Evolutionary conservation across 805 yeast species (phyloP).

Genomic region (Wickerhamia fluorescens): DNA sequence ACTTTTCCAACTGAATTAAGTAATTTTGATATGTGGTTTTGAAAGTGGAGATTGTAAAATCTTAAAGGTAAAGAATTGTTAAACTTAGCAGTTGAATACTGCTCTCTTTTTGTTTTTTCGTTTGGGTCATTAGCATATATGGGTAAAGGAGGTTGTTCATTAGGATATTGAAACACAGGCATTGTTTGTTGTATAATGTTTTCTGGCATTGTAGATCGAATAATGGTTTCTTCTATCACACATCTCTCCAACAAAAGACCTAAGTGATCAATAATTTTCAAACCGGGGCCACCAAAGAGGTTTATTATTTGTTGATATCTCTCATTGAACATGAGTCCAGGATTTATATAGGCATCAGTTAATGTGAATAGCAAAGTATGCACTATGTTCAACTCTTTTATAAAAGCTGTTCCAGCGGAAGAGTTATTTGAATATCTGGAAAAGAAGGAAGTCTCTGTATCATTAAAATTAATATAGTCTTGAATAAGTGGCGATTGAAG

Average conservation of each 20-base stretch:
- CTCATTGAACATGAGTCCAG: conserved; percentile 42
- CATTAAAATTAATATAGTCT: conserved; percentile 21
- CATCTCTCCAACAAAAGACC: conserved; percentile 43
- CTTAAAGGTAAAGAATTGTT: conserved; percentile 58
- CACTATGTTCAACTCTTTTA: conserved; percentile 30
- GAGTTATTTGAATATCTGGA: conserved; percentile 14
- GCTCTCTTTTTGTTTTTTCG: conserved; percentile 12
- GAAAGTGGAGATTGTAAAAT: conserved; percentile 42
- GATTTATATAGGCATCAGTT: conserved; percentile 51
- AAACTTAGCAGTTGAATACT: conserved; percentile 47
- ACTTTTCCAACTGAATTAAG: conserved; percentile 39
- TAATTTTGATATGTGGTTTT: conserved; percentile 34
- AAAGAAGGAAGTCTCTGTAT: conserved; percentile 30
- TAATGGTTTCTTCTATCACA: conserved; percentile 49
- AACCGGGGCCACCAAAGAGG: conserved; percentile 37
- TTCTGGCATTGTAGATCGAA: conserved; percentile 44
- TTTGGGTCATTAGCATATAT: conserved; percentile 39
- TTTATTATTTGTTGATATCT: conserved; percentile 36
- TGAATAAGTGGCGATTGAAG: conserved; percentile 23
- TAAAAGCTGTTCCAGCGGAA: conserved; percentile 21
- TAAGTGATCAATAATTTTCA: conserved; percentile 24
- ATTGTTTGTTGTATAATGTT: conserved; percentile 39
- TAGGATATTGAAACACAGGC: conserved; percentile 20
- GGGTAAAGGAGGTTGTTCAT: conserved; percentile 33
- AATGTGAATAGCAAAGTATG: conserved; percentile 44